Conservation (phyloP, 139 green algal species). For the Micromonas pusilla region DNA sequence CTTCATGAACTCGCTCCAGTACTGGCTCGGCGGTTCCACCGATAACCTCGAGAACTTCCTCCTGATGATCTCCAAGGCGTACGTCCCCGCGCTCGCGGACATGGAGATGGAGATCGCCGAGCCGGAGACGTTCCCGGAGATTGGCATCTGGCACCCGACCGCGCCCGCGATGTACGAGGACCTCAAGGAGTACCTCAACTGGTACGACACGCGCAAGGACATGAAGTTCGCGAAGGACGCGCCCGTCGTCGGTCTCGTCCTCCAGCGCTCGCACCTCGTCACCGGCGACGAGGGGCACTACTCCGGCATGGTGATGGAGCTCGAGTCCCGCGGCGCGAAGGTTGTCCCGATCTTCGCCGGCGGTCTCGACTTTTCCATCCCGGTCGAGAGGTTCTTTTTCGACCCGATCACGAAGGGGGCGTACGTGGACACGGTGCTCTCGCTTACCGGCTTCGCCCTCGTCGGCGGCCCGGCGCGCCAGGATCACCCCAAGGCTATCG, state of each 20-base stretch:
- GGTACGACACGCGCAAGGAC: constrained; percentile 80
- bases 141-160: constrained; percentile 96
- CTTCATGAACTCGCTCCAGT: constrained; percentile 94
- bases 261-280: constrained; percentile 95
- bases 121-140: constrained; percentile 87
- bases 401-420: constrained; percentile 72
- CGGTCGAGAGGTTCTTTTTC: constrained; percentile 98
- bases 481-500: constrained; percentile 94
- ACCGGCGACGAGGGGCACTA: constrained; percentile 98
- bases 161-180: constrained; percentile 84
- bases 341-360: constrained; percentile 95
- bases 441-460: constrained; percentile 92
- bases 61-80: constrained; percentile 68
- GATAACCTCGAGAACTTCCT: constrained; percentile 99
- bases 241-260: constrained; percentile 88
- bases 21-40: constrained; percentile 95
- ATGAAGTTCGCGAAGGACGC: constrained; percentile 74
- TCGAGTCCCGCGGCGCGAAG: constrained; percentile 87
- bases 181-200: constrained; percentile 99
- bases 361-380: constrained; percentile 91
- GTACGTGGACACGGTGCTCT: constrained; percentile 85
- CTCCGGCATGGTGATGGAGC: constrained; percentile 77
- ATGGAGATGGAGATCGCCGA: constrained; percentile 63
- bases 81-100: constrained; percentile 80
- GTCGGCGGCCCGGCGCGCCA: constrained; percentile 85